Base-by-base conservation (phyloP, 768 basidiomycete genomes). In the Calocybe gangraenosa region DNA sequence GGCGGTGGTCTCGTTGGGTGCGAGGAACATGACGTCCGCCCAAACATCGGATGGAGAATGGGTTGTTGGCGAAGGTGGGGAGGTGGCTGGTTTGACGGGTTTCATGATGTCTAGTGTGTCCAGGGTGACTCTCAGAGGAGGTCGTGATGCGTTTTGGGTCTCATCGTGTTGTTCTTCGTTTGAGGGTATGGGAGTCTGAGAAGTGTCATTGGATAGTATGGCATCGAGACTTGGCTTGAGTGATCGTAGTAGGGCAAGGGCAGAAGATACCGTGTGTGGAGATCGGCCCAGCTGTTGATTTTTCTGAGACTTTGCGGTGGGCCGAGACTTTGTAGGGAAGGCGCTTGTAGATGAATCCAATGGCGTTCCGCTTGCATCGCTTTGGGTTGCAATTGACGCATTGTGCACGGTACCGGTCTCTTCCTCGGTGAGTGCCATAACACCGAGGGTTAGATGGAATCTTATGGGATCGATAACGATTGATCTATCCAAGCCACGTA, bases 401-500 rank as follows among this genome's bases (percentile, higher is more conserved):
- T 28, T 11, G 25, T 28, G n/a, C n/a, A n/a, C n/a, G 25, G 25
- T 28, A 6, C 11, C 6, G 5, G 25, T 28, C 6, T 34, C 1
- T 46, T 37, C 19, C n/a, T 7, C 23, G n/a, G 36, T 39, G 25
- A 88, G 78, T 0, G 75, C 64, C 82, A 90, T 84, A 1, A 87
- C 84, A 1, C 86, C 87, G 2, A 90, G 64, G 0, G 87, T 89
- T 46, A 89, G 62, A 60, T 90, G 87, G 34, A 88, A 62, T n/a
- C 85, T 61, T 8, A 69, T 56, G 0, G 76, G 75, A 34, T 74
- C 68, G 44, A 87, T 71, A 42, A 84, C 60, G 52, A 89, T 78
- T 2, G 75, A 69, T 7, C 54, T 56, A 60, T 90, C 82, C 3
- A 90, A 65, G 0, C 87, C 87, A 7, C 63, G 53, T 2, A 75